Base-by-base conservation (phyloP, 2,329 filamentous ascomycete genomes). In the Ramularia endophylla region DNA sequence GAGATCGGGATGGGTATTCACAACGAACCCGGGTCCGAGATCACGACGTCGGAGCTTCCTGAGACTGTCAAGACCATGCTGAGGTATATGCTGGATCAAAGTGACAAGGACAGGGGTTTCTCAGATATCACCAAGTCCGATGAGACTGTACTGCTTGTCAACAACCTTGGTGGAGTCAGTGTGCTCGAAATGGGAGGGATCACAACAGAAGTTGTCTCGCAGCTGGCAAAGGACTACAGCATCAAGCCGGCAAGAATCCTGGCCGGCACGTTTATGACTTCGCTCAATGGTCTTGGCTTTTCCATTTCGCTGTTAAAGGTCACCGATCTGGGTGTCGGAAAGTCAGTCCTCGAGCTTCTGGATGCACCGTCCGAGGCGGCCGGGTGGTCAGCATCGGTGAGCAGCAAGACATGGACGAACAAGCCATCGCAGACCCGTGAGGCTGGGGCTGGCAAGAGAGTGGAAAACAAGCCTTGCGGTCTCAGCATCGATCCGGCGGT, bases 1-100 rank as follows among this genome's bases (percentile, higher is more conserved):
- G 80, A 85, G 63, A 70, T 84, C 49, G 82, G 82, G 2, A 85
- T 85, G 81, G 82, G 82, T 7, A 85, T 85, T 51, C 83, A 87
- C 61, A 87, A 87, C 54, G 65, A 67, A 46, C 51, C 60, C 28
- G 65, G 65, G 1, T 61, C 57, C 7, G 68, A 72, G 48, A 60
- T 67, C 15, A 64, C 61, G 22, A 61, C 58, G 9, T 62, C 63
- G 1, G 66, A 69, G 44, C 54, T 73, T 11, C 62, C 67, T 1
- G 63, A 56, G 9, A 54, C 68, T 11, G 67, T 73, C 8, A 70
- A 74, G 55, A 76, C 69, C 8, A 84, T 87, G 79, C 67, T 87
- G 12, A 67, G 68, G 31, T 79, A 85, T 55, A 70, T 84, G 45
- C 65, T 86, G 25, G 75, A 81, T 52, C 67, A 68, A 36, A 65